Base-by-base conservation (phyloP, 73 alveolate genomes). In the Uronychia binucleata region DNA sequence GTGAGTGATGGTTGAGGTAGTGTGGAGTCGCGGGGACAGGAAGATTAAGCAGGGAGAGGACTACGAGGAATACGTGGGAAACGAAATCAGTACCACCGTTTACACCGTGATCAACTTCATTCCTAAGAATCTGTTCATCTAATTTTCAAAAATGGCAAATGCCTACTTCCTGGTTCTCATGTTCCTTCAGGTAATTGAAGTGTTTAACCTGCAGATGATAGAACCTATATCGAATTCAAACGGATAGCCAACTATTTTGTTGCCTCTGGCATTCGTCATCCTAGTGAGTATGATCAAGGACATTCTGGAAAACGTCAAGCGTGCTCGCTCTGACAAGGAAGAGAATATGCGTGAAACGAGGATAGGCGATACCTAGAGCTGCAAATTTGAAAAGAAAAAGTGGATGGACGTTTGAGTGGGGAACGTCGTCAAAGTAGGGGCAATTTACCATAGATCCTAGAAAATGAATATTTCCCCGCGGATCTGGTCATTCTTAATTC, bases 321-420 rank as follows among this genome's bases (percentile, higher is more conserved):
- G 98, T 77, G 80, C 78, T 32, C 83, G 74, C 76, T 85, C 98
- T 31, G 99, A 97, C 82, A 58, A 59, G 0, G 88, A 86, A 35
- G 99, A 97, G 88, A 97, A 97, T 85, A 75, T 79, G 46, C 86
- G 89, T 26, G 75, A 77, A 81, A 87, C 76, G 25, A 0, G 28
- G 26, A 76, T 81, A 74, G 67, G n/a, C 77, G 29, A 81, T 26
- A 31, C 34, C 77, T 80, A 58, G 28, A 32, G 80, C 11, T 30
- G 85, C 13, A 96, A 88, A 82, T 95, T 91, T 83, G 74, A 59
- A 27, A 35, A 74, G 19, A 79, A 58, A 74, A 91, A 90, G 83
- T 97, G 99, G 99, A 91, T 88, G 60, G 94, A 96, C 82, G 89
- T 96, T 57, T 78, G 82, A 74, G 97, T 95, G 31, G 99, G 99